Evolutionary conservation across 1,139 yeast genomes (phyloP).

Genomic region (Kurtzmaniella natalensis): DNA sequence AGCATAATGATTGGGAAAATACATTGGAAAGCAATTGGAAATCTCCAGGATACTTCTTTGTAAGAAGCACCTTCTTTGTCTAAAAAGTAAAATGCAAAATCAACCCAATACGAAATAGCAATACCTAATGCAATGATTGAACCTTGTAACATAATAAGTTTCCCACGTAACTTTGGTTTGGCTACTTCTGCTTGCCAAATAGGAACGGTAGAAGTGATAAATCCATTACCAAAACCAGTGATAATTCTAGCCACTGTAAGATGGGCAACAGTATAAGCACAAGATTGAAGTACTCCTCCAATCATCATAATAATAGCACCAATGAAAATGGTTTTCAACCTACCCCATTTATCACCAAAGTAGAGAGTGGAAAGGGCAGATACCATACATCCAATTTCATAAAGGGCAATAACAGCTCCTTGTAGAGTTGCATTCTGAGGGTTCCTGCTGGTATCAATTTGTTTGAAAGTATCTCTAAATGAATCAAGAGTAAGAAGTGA

Average conservation of each 20-base stretch:
- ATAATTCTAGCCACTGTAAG: conserved; percentile 39
- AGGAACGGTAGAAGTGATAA: conserved; percentile 36
- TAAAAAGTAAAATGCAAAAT: conserved; percentile 40
- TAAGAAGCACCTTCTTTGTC: conserved; percentile 13
- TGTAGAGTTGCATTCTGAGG: conserved; percentile 24
- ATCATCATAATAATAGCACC: conserved; percentile 30
- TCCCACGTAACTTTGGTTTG: conserved; percentile 31
- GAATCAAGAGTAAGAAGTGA: conserved; percentile 35
- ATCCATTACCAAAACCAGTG: conserved; percentile 40
- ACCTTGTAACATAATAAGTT: conserved; percentile 32
- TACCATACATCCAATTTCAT: conserved; percentile 35
- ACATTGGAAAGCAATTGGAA: conserved; percentile 45
- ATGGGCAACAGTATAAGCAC: conserved; percentile 28
- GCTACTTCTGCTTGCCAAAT: conserved; percentile 37
- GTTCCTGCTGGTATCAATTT: conserved; percentile 22
- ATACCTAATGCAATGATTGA: conserved; percentile 36
- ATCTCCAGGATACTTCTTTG: conserved; percentile 34
- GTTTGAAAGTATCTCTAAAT: conserved; percentile 36
- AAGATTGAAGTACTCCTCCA: conserved; percentile 35
- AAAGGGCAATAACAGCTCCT: conserved; percentile 32
- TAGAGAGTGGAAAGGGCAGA: conserved; percentile 32
- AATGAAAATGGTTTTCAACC: conserved; percentile 26
- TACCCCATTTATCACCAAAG: conserved; percentile 32
- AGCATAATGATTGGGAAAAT: conserved; percentile 30
- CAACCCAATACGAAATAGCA: conserved; percentile 41